Base-by-base conservation (phyloP, 116 monocot species). In the Iris pallida region DNA sequence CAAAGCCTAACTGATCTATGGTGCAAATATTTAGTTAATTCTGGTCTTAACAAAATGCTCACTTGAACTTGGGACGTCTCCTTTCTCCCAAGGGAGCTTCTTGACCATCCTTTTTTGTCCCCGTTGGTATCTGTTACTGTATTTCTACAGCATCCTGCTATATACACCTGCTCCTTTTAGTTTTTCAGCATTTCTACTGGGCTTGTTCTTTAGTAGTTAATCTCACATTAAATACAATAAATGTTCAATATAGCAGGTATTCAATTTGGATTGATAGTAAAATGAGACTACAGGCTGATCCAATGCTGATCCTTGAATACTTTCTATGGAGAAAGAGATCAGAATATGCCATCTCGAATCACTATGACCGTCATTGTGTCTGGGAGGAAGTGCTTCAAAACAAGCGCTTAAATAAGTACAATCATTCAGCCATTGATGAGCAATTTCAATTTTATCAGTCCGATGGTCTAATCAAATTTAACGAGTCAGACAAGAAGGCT, bases 211-310 rank as follows among this genome's bases (percentile, higher is more conserved):
- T 30, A 30, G 30, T 30, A 30, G 30, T 30, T 30, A 30, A 30
- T 30, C 30, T 11, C 16, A 54, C 54, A 54, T 54, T 5, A 5
- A 2, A 51, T 30, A 30, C 3, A 49, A 46, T 42, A 59, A 49
- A 53, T 57, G 42, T 30, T 30, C 30, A 30, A 30, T 73, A 17
- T 77, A 42, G 68, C 76, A 94, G 94, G 75, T 95, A 81, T 70
- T 95, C 95, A 16, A 90, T 95, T 69, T 95, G 95, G 95, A 63
- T 95, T 40, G 95, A 95, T 75, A 95, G 95, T 62, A 90, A 95
- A 77, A 57, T 95, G 83, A 85, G 88, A 40, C 86, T 95, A 40
- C 30, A 84, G 16, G 61, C 79, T 66, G 94, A 95, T 71, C 94
- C 90, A 4, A 69, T 95, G 78, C 80, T 74, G 43, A 88, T 95